Evolutionary conservation across 768 basidiomycete genomes (phyloP).

Genomic region (Lentinula aciculospora): DNA sequence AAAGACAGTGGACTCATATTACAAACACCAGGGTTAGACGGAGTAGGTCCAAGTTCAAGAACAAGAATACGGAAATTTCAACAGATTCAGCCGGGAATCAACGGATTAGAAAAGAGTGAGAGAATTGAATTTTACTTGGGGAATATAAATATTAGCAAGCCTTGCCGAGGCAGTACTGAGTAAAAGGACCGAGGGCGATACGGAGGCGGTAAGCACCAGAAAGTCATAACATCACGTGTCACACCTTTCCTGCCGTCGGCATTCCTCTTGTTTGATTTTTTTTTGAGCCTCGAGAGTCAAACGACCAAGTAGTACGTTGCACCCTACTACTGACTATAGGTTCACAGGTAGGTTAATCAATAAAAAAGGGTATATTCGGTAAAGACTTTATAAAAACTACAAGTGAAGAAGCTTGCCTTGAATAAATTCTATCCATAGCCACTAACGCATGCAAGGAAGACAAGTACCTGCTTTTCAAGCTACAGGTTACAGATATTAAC

Average conservation of each 20-base stretch:
- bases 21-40: background rate
- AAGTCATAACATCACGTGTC: background rate
- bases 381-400: too few relatives aligned
- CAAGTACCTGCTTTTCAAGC: too few relatives aligned
- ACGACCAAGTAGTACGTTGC: too few relatives aligned
- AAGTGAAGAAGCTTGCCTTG: too few relatives aligned
- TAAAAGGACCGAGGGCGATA: background rate
- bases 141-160: background rate
- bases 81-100: background rate
- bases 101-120: background rate
- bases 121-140: background rate
- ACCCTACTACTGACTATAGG: too few relatives aligned
- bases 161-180: background rate
- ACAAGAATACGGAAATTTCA: background rate
- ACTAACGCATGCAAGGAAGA: too few relatives aligned
- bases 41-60: background rate
- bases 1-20: slow-evolving; percentile 3
- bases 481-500: too few relatives aligned
- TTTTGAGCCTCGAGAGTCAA: too few relatives aligned
- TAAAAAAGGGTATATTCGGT: too few relatives aligned
- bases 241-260: background rate
- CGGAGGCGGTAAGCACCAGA: background rate
- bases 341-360: too few relatives aligned
- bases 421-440: too few relatives aligned
- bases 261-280: too few relatives aligned